Evolutionary conservation across 495 filamentous ascomycete genomes (phyloP).

Genomic region (Terfezia boudieri): DNA sequence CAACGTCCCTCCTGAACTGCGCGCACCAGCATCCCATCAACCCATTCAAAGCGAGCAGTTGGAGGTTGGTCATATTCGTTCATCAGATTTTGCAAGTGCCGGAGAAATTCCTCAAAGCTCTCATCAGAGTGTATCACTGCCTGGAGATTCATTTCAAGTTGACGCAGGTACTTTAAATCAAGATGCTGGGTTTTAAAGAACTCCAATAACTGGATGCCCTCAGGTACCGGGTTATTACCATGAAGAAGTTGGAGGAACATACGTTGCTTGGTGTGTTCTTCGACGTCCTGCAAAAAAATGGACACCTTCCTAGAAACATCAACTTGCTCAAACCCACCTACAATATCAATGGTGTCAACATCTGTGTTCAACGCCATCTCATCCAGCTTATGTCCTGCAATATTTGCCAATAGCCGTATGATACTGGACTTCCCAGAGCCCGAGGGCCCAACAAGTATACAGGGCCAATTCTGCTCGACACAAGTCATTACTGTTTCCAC

Average conservation of each 20-base stretch:
- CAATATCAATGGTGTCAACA: conserved; percentile 86
- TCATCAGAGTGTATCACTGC: background rate
- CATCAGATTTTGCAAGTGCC: background rate
- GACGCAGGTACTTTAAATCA: background rate
- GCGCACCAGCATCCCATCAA: conserved; percentile 73
- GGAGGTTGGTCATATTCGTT: conserved; percentile 13
- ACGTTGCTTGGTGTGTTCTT: background rate
- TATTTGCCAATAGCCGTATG: conserved; percentile 53
- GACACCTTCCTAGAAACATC: conserved; percentile 49
- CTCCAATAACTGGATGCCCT: conserved; percentile 2
- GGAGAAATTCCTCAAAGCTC: background rate
- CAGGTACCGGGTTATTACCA: background rate
- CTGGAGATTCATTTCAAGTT: background rate
- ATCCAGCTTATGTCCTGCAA: conserved; percentile 47
- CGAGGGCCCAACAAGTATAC: conserved; percentile 66
- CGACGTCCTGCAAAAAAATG: conserved; percentile 26
- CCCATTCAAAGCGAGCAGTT: conserved; percentile 78
- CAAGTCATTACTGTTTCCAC: conserved; percentile 75
- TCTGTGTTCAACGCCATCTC: conserved; percentile 75
- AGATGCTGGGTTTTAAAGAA: background rate
- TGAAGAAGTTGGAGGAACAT: background rate
- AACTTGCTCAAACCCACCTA: conserved; percentile 90
- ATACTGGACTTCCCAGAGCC: conserved; percentile 70
- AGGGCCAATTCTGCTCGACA: conserved; percentile 64
- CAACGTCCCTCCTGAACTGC: conserved; percentile 72